Conservation (phyloP, 1,284 basidiomycete species). For the Leccinum subfulvum region DNA sequence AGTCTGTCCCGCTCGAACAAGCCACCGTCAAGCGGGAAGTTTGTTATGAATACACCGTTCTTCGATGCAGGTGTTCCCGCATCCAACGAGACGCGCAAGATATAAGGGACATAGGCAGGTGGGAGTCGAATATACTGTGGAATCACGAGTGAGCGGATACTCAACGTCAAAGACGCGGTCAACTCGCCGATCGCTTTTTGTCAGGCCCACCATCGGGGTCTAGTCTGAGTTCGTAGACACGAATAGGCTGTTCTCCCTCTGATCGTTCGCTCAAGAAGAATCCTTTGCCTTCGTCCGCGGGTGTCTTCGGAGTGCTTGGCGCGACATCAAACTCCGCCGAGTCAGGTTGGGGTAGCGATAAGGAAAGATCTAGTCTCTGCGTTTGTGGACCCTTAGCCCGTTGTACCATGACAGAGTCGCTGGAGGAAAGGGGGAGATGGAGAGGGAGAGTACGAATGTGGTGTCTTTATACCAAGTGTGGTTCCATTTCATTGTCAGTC, state of each 20-base stretch:
- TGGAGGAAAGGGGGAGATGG: background rate
- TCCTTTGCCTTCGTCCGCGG: slow-evolving; percentile 86
- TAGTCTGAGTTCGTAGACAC: slow-evolving; percentile 82
- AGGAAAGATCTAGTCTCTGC: slow-evolving; percentile 14
- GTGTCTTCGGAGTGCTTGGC: slow-evolving; percentile 69
- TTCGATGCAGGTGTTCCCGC: slow-evolving; percentile 86
- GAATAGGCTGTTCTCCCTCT: slow-evolving; percentile 62
- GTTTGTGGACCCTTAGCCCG: background rate
- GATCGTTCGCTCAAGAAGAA: slow-evolving; percentile 70
- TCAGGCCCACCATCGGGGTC: slow-evolving; percentile 88
- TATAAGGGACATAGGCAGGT: slow-evolving; percentile 84
- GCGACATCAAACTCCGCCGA: slow-evolving; percentile 1
- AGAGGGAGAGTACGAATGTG: background rate
- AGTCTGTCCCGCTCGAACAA: slow-evolving; percentile 78
- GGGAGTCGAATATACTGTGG: slow-evolving; percentile 90
- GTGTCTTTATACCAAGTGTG: background rate
- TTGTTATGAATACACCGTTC: slow-evolving; percentile 89
- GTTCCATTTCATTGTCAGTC: slow-evolving; percentile 16
- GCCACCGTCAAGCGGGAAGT: slow-evolving; percentile 91
- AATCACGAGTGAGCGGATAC: slow-evolving; percentile 14
- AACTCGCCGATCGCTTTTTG: slow-evolving; percentile 77
- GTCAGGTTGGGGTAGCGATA: slow-evolving; percentile 14
- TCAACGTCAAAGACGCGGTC: background rate
- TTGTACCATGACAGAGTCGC: slow-evolving; percentile 11
- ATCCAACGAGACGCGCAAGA: slow-evolving; percentile 85